Base-by-base conservation (phyloP, 345 rosid genomes). In the Gossypium raimondii region DNA sequence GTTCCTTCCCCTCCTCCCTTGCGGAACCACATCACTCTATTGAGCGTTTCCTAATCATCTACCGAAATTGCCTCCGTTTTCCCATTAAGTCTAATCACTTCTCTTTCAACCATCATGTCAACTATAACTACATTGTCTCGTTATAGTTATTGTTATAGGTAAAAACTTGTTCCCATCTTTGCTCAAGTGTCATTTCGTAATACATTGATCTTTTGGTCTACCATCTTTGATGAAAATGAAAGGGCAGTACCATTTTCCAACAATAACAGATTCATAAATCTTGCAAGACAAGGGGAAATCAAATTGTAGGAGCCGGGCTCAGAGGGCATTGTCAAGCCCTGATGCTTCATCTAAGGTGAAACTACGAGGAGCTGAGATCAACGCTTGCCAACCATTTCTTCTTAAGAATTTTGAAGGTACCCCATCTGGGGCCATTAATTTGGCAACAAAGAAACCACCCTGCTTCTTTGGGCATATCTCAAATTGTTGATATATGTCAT, bases 301-400 rank as follows among this genome's bases (percentile, higher is more conserved):
- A 10, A 88, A 82, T 41, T 76, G 75, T 0, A 86, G 90, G 34
- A 85, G 85, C 16, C 63, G 80, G 4, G 78, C 43, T 10, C 87
- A 79, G n/a, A 58, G 82, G 18, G 77, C 4, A 11, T 12, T 8
- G 53, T 88, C 82, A 0, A 86, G 80, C 11, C 90, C 89, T 43
- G 63, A 53, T 47, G 90, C 92, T 24, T 86, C 87, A 3, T 29
- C 53, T n/a, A 88, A 45, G 17, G 62, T 63, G 25, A 62, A 80
- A 61, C 73, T 73, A 47, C 10, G 38, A 8, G 80, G 67, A 41
- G 59, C 73, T 56, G 82, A 79, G 20, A 55, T 58, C 7, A 24
- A 38, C 3, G 77, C 58, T 53, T 13, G 25, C 88, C 92, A 87
- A 6, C 90, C 86, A 48, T 82, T 81, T 57, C 78, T 85, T 29